Conservation (phyloP, 768 basidiomycete genomes). For the Coprinellus aureogranulatus region DNA sequence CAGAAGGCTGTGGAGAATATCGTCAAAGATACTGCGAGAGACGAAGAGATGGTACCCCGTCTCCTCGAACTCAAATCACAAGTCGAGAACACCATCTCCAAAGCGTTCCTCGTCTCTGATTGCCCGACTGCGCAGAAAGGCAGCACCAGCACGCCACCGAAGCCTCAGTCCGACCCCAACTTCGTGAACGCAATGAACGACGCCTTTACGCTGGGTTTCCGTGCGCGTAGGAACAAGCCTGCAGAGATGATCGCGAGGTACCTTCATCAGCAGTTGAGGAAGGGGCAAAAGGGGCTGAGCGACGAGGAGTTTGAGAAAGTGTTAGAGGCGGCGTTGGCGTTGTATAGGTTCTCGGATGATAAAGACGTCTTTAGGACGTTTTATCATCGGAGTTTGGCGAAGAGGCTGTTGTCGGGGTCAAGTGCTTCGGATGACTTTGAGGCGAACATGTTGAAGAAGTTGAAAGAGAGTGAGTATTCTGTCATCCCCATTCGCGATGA, state of each 20-base stretch:
- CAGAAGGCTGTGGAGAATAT: conserved; percentile 61
- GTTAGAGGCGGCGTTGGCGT: conserved; percentile 63
- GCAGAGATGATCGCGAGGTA: conserved; percentile 93
- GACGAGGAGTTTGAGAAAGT: conserved; percentile 62
- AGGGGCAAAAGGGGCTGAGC: conserved; percentile 70
- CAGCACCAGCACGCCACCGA: conserved; percentile 13
- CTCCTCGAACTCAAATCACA: conserved; percentile 67
- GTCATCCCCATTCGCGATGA: neutral
- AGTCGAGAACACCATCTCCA: conserved; percentile 47
- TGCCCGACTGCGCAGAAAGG: neutral
- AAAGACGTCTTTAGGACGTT: conserved; percentile 94
- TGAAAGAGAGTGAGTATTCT: conserved; percentile 63
- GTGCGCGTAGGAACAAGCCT: conserved; percentile 73
- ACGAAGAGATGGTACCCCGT: conserved; percentile 76
- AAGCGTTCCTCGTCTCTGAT: conserved; percentile 43
- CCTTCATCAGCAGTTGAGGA: conserved; percentile 83
- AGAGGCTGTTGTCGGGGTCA: conserved; percentile 77
- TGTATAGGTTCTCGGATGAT: conserved; percentile 88
- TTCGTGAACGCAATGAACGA: conserved; percentile 69
- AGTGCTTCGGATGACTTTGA: conserved; percentile 89
- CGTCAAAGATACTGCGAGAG: conserved; percentile 58
- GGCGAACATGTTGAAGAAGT: conserved; percentile 75
- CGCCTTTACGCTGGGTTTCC: conserved; percentile 74
- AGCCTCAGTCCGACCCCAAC: conserved; percentile 45
- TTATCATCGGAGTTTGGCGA: conserved; percentile 86